phyloP scores from a whole-genome alignment of 2,329 filamentous ascomycete genomes.

The Ophiocordyceps camponoti-saundersi region DNA sequence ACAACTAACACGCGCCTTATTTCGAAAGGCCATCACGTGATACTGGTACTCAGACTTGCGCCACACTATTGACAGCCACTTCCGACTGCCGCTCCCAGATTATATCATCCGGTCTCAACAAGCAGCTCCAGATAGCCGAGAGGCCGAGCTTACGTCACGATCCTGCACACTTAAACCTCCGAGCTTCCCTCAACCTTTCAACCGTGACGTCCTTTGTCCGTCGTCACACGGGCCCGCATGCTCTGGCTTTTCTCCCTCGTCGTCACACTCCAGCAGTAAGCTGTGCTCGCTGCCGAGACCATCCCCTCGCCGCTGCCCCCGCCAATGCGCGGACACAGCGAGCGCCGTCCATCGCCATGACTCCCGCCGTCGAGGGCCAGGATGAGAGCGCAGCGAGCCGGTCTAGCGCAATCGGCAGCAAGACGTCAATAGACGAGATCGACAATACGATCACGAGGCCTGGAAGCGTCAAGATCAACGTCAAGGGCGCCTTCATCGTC shows the following conservation, averaged over 20 bases:
- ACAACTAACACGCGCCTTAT: too few relatives aligned
- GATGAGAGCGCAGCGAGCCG: slow-evolving; percentile 1
- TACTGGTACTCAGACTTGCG: too few relatives aligned
- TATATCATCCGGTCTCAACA: too few relatives aligned
- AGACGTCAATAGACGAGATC: slow-evolving; percentile 38
- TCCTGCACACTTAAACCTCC: background rate
- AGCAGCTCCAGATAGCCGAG: background rate
- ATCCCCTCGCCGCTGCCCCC: background rate
- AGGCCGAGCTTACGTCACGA: background rate
- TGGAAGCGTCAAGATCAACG: slow-evolving; percentile 80
- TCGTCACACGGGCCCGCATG: background rate
- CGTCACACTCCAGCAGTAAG: background rate
- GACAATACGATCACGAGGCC: slow-evolving; percentile 44
- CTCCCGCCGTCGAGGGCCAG: slow-evolving; percentile 2
- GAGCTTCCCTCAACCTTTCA: background rate
- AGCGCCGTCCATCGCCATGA: slow-evolving; percentile 3
- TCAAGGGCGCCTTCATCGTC: slow-evolving; percentile 90
- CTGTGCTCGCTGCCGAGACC: background rate
- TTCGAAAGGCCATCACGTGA: too few relatives aligned
- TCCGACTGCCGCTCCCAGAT: too few relatives aligned
- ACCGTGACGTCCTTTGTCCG: background rate
- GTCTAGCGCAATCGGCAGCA: slow-evolving; percentile 8
- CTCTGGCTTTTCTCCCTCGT: background rate
- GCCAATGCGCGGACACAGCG: slow-evolving; percentile 1
- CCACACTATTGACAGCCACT: too few relatives aligned